phyloP scores from a whole-genome alignment of 2,329 filamentous ascomycete species.

The Diaporthe australafricana region DNA sequence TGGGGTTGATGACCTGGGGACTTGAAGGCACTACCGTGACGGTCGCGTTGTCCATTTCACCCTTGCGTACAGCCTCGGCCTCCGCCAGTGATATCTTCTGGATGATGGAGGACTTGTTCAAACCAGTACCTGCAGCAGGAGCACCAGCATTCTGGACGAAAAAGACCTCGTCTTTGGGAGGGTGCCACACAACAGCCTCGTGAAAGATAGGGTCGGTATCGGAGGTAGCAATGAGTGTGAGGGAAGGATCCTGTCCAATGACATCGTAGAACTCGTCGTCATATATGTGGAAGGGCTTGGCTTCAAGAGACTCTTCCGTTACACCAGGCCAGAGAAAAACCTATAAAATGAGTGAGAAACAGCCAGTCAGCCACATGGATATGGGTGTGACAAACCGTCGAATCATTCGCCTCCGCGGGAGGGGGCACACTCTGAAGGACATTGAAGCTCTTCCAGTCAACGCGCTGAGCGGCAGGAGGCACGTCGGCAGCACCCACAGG shows the following conservation, averaged over 20 bases:
- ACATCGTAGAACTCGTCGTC: constrained; percentile 63
- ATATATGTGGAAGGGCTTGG: constrained; percentile 59
- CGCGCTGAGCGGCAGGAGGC: constrained; percentile 53
- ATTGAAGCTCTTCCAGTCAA: constrained; percentile 58
- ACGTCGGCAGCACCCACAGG: constrained; percentile 17
- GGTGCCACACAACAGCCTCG: constrained; percentile 66
- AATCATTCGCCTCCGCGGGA: constrained; percentile 50
- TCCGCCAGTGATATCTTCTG: constrained; percentile 61
- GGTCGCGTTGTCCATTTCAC: constrained; percentile 53
- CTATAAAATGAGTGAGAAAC: constrained; percentile 39
- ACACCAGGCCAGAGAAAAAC: constrained; percentile 57
- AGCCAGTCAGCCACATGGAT: not conserved
- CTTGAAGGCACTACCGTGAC: constrained; percentile 55
- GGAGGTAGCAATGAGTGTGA: constrained; percentile 61
- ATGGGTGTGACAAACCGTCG: not conserved
- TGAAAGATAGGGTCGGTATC: constrained; percentile 62
- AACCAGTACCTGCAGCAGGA: constrained; percentile 58
- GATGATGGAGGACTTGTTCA: constrained; percentile 62
- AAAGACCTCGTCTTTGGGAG: constrained; percentile 62
- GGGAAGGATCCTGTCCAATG: constrained; percentile 59
- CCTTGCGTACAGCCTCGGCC: constrained; percentile 51
- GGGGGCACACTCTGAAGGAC: constrained; percentile 53
- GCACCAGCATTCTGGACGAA: constrained; percentile 65
- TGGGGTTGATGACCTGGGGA: constrained; percentile 61
- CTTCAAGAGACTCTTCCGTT: constrained; percentile 49